phyloP scores from a whole-genome alignment of 2,329 filamentous ascomycete genomes.

The Fusarium sp. region DNA sequence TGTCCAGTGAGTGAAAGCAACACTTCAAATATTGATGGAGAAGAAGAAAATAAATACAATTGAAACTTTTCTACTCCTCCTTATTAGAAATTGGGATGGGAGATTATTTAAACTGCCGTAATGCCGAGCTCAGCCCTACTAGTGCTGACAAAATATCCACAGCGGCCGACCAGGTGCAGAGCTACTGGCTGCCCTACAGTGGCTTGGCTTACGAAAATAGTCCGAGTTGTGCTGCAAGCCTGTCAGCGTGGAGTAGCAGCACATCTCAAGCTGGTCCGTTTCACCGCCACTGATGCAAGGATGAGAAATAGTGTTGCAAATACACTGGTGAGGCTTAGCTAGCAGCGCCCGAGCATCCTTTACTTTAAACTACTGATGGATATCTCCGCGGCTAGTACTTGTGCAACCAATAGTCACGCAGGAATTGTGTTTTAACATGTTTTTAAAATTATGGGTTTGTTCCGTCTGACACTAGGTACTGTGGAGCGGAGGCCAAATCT shows the following conservation, averaged over 20 bases:
- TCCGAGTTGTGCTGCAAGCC: not conserved
- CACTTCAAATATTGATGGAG: not conserved
- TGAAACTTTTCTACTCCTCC: not conserved
- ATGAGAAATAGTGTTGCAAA: not conserved
- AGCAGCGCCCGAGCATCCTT: not conserved
- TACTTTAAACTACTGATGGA: slow-evolving; percentile 1
- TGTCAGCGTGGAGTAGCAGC: slow-evolving; percentile 3
- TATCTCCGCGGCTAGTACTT: not conserved
- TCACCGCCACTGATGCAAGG: slow-evolving; percentile 8
- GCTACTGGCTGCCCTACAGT: not conserved
- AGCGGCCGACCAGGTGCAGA: not conserved
- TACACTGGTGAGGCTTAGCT: not conserved
- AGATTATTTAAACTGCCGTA: slow-evolving; percentile 14
- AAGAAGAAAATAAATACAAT: not conserved
- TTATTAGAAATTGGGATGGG: not conserved
- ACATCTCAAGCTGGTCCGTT: not conserved
- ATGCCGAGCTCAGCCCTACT: slow-evolving; percentile 23
- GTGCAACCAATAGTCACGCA: not conserved
- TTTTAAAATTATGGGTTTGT: not conserved
- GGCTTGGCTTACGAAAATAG: slow-evolving; percentile 10
- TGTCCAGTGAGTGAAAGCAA: not conserved
- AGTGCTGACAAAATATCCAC: slow-evolving; percentile 20
- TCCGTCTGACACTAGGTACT: not conserved
- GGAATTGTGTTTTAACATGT: not conserved
- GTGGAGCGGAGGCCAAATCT: not conserved